Evolutionary conservation across 495 filamentous ascomycete genomes (phyloP), one percentile per base, ranked within the genome.

Genomic region (Stereocaulon alpinum): DNA sequence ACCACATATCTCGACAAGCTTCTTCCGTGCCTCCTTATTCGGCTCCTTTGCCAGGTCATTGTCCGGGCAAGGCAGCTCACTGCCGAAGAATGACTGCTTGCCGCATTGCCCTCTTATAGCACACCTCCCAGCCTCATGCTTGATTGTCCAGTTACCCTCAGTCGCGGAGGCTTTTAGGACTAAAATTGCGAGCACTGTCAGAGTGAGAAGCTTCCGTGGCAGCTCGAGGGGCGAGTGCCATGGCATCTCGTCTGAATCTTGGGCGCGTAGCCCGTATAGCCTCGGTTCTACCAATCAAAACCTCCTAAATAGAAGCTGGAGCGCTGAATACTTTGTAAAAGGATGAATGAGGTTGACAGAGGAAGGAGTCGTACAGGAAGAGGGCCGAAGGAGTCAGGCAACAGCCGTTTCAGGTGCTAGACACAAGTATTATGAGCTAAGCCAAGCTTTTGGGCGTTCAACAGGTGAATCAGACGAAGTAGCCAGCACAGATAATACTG

Each of bases 61-160:
- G 72, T 97, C 93, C n/a, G 90, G 82, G 67, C 91, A 97, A 9
- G 93, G 93, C 56, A 98, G 77, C 65, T 95, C 81, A 50, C 83
- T 80, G 18, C 89, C 89, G 67, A 96, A 96, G 64, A 92, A 83
- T 43, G 84, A 85, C 71, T 93, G 83, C 68, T 86, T 89, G 6
- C 92, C 93, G 68, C 93, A 98, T 61, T 94, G 82, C 6, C 91
- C 91, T 29, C 91, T 83, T 54, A 98, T 85, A 0, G 93, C 88
- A 73, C 93, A 98, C 62, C 93, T 82, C 14, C 93, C 94, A 51
- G 82, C 75, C 74, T 96, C 91, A 64, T 96, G 94, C 64, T 84
- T 87, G 32, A 68, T 73, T 6, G 85, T 87, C 63, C 53, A 57
- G 2, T 43, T 44, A 2, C 18, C 59, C 6, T 61, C 53, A 14